Base-by-base conservation (phyloP, 2,329 filamentous ascomycete genomes). In the Cytospora piceae region DNA sequence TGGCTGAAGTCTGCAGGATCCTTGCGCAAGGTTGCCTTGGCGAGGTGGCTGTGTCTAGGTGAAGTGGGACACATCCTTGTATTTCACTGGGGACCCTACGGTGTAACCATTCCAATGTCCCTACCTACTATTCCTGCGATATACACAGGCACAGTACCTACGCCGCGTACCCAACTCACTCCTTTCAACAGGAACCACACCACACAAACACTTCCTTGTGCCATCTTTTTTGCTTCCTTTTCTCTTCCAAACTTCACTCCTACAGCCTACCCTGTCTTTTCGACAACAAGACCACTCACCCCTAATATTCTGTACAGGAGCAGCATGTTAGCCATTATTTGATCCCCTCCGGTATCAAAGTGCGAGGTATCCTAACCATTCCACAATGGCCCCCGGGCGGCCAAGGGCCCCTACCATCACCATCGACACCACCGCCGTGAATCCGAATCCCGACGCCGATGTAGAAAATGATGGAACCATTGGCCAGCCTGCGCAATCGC, bases 321-420 rank as follows among this genome's bases (percentile, higher is more conserved):
- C 46, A 49, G 46, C 46, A 49, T 49, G 46, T 49, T 49, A 39
- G 29, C 22, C 56, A 29, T 20, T 54, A 22, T 42, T 52, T 59
- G 27, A 49, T 58, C 39, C 49, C 51, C 56, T 27, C 53, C 20
- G 57, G 57, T 53, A 58, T 49, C 22, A 27, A 53, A 39, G 59
- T 58, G 42, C 63, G 63, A 63, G 39, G 29, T 15, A 42, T 39
- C 37, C 51, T 29, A 34, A 61, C 24, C 22, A 24, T 17, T 55
- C 22, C 51, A 68, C 53, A 29, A 67, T 70, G 58, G 69, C 73
- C 60, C 67, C 70, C 27, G 71, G 75, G 52, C 71, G 78, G 63
- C 72, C 74, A 32, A 74, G 78, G 75, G 78, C 78, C 52, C 83
- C 83, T 42, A 84, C 83, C 61, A 85, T 85, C 66, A 85, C 81